These are phyloP conservation scores for Lyophyllum semitale DNA, from an alignment of 768 basidiomycete genomes.

Conservation along the genomic window DNA sequence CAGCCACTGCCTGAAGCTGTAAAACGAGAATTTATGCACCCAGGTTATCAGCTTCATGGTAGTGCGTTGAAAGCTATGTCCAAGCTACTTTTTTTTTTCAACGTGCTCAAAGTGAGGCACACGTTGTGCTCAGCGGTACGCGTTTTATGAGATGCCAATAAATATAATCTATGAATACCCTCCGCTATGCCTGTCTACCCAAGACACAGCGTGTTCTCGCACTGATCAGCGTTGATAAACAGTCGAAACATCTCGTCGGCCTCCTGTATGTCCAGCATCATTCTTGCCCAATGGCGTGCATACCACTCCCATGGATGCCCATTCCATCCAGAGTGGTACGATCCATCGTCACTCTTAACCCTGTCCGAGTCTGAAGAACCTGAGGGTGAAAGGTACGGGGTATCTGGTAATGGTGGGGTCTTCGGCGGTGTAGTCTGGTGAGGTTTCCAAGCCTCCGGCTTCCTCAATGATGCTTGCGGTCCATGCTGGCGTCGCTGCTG, in stretches of 20 bases:
- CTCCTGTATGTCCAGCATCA: conserved; percentile 1
- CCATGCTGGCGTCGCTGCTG: neutral
- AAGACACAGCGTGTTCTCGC: conserved; percentile 18
- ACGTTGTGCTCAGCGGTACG: neutral
- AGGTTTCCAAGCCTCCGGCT: neutral
- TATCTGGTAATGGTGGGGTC: neutral
- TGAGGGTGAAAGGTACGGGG: conserved; percentile 1
- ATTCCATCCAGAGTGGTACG: neutral
- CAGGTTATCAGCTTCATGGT: conserved; percentile 24
- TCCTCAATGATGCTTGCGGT: neutral
- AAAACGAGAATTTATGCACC: conserved; percentile 26
- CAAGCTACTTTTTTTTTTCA: neutral
- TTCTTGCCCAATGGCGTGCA: neutral
- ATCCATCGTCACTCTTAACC: neutral
- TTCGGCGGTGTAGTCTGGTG: neutral
- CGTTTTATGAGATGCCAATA: neutral
- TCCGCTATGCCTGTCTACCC: neutral
- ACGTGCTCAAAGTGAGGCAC: conserved; percentile 7
- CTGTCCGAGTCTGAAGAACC: neutral
- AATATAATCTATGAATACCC: neutral
- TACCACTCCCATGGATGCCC: conserved; percentile 1
- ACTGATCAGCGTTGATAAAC: conserved; percentile 41
- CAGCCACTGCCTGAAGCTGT: conserved; percentile 5
- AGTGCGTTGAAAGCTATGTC: conserved; percentile 7
- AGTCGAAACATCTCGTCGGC: conserved; percentile 38